These are phyloP conservation scores for Wickerhamomyces chambardii DNA, from an alignment of 805 yeast species.

Conservation along the genomic window DNA sequence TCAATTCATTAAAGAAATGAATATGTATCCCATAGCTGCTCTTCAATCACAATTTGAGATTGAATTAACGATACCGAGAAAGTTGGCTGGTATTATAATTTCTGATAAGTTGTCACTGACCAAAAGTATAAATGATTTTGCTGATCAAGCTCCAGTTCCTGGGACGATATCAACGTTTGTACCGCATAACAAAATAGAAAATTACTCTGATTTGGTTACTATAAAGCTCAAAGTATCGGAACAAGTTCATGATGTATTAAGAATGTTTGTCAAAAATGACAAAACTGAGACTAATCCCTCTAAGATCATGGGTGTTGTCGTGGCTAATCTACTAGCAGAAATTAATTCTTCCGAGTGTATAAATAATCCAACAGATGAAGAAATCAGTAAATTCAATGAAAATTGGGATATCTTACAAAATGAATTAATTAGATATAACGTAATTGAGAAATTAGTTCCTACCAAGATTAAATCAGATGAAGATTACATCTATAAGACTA, in stretches of 20 bases:
- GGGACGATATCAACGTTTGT: too few species aligned
- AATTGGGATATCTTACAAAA: constrained; percentile 18
- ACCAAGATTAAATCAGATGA: constrained; percentile 6
- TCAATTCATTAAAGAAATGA: constrained; percentile 8
- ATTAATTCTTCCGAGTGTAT: too few species aligned
- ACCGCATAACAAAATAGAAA: constrained; percentile 1
- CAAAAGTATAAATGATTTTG: too few species aligned
- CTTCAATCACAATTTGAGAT: constrained; percentile 15
- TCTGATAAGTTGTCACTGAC: too few species aligned
- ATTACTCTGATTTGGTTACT: constrained; percentile 4
- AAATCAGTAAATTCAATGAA: constrained; percentile 6
- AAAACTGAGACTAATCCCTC: too few species aligned
- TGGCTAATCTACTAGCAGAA: too few species aligned
- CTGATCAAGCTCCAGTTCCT: too few species aligned
- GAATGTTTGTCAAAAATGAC: constrained; percentile 7
- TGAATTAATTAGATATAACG: constrained; percentile 15
- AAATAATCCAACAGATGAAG: constrained; percentile 6
- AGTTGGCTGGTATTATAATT: constrained; percentile 11
- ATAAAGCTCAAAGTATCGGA: constrained; percentile 14
- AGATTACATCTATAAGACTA: too few species aligned
- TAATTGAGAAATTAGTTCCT: constrained; percentile 12
- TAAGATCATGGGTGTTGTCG: too few species aligned
- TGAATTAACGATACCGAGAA: constrained; percentile 8
- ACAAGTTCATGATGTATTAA: constrained; percentile 8
- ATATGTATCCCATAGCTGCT: constrained; percentile 20